These are phyloP conservation scores for Pseudomicrostroma phylloplanum DNA, from an alignment of 1,284 basidiomycete species.

Conservation along the genomic window DNA sequence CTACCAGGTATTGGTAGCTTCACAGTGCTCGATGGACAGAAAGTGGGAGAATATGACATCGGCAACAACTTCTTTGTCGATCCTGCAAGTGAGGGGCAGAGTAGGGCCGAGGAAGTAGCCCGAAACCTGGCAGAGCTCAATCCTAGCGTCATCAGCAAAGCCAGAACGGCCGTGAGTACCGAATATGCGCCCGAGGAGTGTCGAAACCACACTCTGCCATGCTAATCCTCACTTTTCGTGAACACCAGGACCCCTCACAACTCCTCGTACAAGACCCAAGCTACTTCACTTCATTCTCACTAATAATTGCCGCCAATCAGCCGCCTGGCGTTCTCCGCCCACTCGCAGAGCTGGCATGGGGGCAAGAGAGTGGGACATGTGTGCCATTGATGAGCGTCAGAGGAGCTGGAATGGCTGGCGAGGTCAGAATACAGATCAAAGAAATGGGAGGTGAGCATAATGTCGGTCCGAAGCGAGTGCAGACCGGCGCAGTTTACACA, in stretches of 20 bases:
- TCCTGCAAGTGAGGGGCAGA: constrained; percentile 65
- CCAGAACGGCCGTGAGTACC: constrained; percentile 58
- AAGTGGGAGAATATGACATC: constrained; percentile 67
- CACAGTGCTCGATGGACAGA: constrained; percentile 69
- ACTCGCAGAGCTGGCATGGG: constrained; percentile 35
- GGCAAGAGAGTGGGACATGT: constrained; percentile 4
- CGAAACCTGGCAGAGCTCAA: constrained; percentile 78
- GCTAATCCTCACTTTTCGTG: background rate
- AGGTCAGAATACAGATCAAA: constrained; percentile 34
- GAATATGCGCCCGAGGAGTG: background rate
- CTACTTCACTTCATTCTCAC: constrained; percentile 61
- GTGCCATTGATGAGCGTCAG: constrained; percentile 36
- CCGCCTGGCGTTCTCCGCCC: constrained; percentile 26
- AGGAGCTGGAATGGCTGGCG: constrained; percentile 39
- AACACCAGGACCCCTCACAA: background rate
- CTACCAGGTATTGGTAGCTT: constrained; percentile 88
- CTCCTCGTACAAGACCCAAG: constrained; percentile 50
- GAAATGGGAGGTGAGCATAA: constrained; percentile 32
- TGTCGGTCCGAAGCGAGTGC: background rate
- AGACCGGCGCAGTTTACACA: background rate
- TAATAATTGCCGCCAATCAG: constrained; percentile 68
- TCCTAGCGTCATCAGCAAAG: constrained; percentile 69
- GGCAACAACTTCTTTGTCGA: constrained; percentile 96
- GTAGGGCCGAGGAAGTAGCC: constrained; percentile 72
- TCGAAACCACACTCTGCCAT: background rate